Conservation (phyloP, 768 basidiomycete species). For the Auricularia sp. region DNA sequence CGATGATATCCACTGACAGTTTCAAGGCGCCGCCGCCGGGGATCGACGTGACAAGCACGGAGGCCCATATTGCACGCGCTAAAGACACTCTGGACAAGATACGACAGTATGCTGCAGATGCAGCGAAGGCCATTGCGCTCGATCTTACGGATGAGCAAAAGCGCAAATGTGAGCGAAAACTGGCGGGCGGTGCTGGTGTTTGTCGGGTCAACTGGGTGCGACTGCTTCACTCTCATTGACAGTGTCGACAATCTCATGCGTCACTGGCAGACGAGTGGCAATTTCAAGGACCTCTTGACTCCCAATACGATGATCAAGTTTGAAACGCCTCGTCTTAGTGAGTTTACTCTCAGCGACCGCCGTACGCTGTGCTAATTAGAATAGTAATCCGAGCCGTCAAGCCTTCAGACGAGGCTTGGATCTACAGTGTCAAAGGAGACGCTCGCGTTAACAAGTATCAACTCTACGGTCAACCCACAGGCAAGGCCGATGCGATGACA, state of each 20-base stretch:
- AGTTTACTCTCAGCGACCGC: not conserved
- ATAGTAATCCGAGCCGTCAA: not conserved
- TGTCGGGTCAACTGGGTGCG: not conserved
- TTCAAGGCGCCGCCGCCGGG: not conserved
- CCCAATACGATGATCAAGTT: not conserved
- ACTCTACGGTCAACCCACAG: not conserved
- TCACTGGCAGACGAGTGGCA: not conserved
- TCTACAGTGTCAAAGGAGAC: not conserved
- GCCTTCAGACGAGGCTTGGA: not conserved
- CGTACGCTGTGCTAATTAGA: not conserved
- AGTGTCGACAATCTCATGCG: not conserved
- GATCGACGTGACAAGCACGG: not conserved
- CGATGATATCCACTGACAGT: not conserved
- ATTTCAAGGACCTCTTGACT: not conserved
- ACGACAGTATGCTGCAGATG: not conserved
- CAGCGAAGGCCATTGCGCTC: not conserved
- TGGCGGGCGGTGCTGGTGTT: not conserved
- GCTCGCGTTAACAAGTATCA: constrained; percentile 1
- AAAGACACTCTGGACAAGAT: not conserved
- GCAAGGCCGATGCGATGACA: not conserved
- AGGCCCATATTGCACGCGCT: not conserved
- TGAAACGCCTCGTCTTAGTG: not conserved
- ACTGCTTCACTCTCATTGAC: not conserved
- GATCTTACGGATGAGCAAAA: not conserved
- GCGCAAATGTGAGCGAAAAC: not conserved